Evolutionary conservation across 1,284 basidiomycete genomes (phyloP), one percentile per base, ranked within the genome.

Genomic region (Xerocomus minutiporus): DNA sequence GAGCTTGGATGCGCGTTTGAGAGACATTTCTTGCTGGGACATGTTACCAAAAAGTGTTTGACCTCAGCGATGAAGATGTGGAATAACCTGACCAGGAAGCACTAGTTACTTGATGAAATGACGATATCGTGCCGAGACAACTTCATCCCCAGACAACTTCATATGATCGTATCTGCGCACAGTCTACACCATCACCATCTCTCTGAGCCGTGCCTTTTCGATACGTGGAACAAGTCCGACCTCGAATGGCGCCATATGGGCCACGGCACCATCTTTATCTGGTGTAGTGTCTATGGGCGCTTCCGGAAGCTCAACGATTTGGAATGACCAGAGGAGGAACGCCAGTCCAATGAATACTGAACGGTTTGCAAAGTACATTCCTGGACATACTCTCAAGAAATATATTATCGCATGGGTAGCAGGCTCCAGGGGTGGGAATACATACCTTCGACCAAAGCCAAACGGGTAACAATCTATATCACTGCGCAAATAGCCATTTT

Each of bases 371-470:
- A 69, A 15, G 29, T 68, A 52, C 48, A 46, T 53, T 15, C 63
- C 65, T 2, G 67, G 66, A 9, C 64, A 66, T 3, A 58, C 41
- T 34, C 67, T 68, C 11, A 15, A 29, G 12, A 6, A 9, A 29
- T 4, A 17, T 17, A 12, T 15, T 17, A 26, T 26, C 12, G 12
- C 40, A 26, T 26, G 7, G 13, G 25, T 26, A 9, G 15, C 34
- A 17, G 5, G 41, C 29, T 29, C 15, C 3, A 25, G 7, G 4
- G n/a, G n/a, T 5, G 3, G 17, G 29, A 9, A 28, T 9, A 46
- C 65, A 13, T 47, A 79, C 79, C 81, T 71, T 50, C 82, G 68
- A 8, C 83, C 83, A 57, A 83, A 84, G 0, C 84, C 82, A 59
- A 81, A 86, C 11, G 76, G 63, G 57, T 74, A 84, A 17, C 70